Conservation (phyloP, 202 grass and related monocot genomes). For the Eragrostis tef region DNA sequence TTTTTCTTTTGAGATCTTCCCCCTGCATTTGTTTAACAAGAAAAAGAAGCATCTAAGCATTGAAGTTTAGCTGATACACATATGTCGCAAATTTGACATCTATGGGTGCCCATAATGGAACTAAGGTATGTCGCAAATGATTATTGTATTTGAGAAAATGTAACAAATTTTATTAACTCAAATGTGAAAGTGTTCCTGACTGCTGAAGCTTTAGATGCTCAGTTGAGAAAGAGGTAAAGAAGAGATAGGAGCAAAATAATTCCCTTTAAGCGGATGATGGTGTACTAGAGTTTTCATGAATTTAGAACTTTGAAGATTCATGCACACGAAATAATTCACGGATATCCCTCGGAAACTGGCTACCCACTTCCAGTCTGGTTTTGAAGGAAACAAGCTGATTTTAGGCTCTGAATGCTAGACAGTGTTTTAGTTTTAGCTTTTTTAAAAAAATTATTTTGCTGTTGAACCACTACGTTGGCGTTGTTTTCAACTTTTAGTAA, state of each 20-base stretch:
- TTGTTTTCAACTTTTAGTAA: neutral
- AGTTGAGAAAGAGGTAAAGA: neutral
- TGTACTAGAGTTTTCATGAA: neutral
- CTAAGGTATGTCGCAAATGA: constrained; percentile 2
- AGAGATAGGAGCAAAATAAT: neutral
- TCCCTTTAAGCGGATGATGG: neutral
- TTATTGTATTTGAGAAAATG: neutral
- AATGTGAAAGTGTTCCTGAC: neutral
- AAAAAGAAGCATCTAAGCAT: constrained; percentile 1
- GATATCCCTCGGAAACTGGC: neutral
- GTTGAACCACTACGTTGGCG: neutral
- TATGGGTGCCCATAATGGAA: neutral
- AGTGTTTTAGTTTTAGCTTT: neutral
- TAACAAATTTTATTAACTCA: neutral
- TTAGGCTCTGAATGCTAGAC: neutral
- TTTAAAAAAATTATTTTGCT: neutral
- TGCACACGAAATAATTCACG: neutral
- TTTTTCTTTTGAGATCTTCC: no score
- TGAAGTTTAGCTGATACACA: neutral
- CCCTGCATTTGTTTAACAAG: neutral
- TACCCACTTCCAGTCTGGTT: neutral
- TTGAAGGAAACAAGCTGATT: neutral
- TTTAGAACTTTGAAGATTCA: neutral
- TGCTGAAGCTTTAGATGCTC: neutral
- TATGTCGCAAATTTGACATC: neutral